Evolutionary conservation across 2,329 filamentous ascomycete genomes (phyloP), one percentile per base, ranked within the genome.

Genomic region (Cladophialophora immunda): DNA sequence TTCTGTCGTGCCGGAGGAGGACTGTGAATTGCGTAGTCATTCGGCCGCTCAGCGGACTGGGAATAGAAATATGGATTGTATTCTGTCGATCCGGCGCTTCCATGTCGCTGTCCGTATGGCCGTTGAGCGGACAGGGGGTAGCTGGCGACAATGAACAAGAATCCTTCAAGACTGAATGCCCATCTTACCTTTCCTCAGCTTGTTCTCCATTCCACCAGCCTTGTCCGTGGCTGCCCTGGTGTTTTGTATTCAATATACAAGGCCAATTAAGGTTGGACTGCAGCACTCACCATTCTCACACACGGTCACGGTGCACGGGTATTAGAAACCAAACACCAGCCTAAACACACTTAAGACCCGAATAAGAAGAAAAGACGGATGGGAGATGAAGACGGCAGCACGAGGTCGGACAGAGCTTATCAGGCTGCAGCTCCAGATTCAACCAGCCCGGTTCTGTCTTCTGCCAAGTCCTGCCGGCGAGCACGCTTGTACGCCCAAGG

Each of bases 51-150:
- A 5, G 25, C 22, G 34, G 22, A 50, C 8, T 34, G 60, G 30
- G 34, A 13, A 22, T 56, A 45, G 36, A 32, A 45, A 30, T 62
- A 50, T 19, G 60, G 60, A 25, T 56, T 62, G 15, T 62, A 62
- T 36, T 62, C 60, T 13, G 52, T 62, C 27, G 60, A 45, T 17
- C 50, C 52, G 29, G 36, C 13, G 2, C n/a, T 47, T 34, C 52
- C 17, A 5, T 15, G 25, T 17, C 47, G 50, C 19, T 56, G 60
- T 11, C 27, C 50, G 30, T 17, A 34, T 11, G 27, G 9, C 8
- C 32, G 29, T 8, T 45, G 34, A 1, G 60, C 11, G 9, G 60
- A 53, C n/a, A 62, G n/a, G n/a, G 60, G 60, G 17, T 62, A 62
- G 52, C 60, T 62, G 34, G 19, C 1, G 17, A 19, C 13, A 4